Base-by-base conservation (phyloP, 352 stramenopile species). In the Globisporangium cylindrosporum region DNA sequence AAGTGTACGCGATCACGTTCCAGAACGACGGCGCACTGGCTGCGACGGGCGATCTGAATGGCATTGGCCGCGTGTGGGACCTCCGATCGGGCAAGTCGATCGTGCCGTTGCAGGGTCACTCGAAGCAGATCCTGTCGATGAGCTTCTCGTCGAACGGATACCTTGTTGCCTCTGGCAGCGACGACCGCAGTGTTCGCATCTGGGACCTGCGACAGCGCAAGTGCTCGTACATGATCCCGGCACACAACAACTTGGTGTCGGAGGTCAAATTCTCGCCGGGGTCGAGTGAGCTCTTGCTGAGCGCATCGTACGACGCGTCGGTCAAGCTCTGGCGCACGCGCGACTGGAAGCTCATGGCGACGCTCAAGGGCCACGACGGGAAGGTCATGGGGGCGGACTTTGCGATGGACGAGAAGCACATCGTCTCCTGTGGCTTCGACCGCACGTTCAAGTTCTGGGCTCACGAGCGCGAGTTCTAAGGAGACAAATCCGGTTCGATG, bases 1-100 rank as follows among this genome's bases (percentile, higher is more conserved):
- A 98, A 69, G 88, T 98, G 32, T 99, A 99, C 72, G 94, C 94
- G 22, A 92, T 99, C 65, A 89, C 92, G 15, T 99, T 99, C 78
- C 97, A 99, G 75, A 80, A 76, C 8, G 97, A 99, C 75, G 97
- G 97, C 49, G 91, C 93, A 18, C 80, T 99, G 1, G 85, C 82
- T 36, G 84, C 92, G 10, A 99, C 97, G 24, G 97, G 94, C n/a
- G 97, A 99, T 73, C 90, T 98, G 75, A 87, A 91, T 49, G 95
- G 95, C 57, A 88, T 98, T 41, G 91, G 93, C 1, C 91, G 97
- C 29, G 81, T 98, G 32, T 99, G 97, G 97, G 97, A 99, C 79
- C 67, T 99, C 10, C 84, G 97, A 41, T 98, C 90, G 9, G 97
- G 97, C 43, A 98, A 99, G 71, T 85, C 87, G 14, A 91, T 98